A percentile compares a stretch with the other conserved stretches of the same genome.
Evolutionary conservation across 1,284 basidiomycete species (phyloP).

Genomic region (Trichosporon asahii): DNA sequence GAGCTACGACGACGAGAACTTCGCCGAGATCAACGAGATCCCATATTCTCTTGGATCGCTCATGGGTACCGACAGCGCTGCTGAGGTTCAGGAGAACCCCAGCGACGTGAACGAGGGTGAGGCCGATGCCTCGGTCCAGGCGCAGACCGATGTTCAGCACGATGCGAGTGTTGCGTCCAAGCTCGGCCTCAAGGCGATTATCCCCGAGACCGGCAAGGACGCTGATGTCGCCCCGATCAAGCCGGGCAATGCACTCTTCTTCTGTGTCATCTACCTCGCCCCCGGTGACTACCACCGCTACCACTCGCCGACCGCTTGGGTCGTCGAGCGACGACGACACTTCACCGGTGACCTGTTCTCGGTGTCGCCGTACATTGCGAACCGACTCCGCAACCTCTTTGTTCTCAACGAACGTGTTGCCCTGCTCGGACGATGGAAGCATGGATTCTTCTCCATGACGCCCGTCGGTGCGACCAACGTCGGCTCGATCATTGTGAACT

Average conservation of each 20-base stretch:
- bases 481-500: constrained; percentile 93
- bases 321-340: constrained; percentile 91
- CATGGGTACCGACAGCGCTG: constrained; percentile 54
- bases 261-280: constrained; percentile 93
- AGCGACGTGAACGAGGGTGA: constrained; percentile 25
- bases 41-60: constrained; percentile 88
- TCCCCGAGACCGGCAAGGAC: constrained; percentile 53
- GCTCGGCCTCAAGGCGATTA: constrained; percentile 52
- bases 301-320: constrained; percentile 94
- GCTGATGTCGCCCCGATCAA: constrained; percentile 55
- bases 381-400: constrained; percentile 86
- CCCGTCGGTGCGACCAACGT: constrained; percentile 98
- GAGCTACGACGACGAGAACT: constrained; percentile 65
- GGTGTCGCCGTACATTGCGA: constrained; percentile 93
- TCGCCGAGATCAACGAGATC: constrained; percentile 96
- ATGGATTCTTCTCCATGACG: constrained; percentile 96
- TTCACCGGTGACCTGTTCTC: constrained; percentile 97
- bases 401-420: constrained; percentile 97
- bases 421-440: constrained; percentile 87
- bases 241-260: constrained; percentile 75
- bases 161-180: constrained; percentile 55
- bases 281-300: constrained; percentile 98
- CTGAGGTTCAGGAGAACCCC: constrained; percentile 27
- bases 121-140: constrained; percentile 42
- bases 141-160: constrained; percentile 58